Percentiles rank a stretch among this genome's conserved stretches.
Evolutionary conservation across 768 basidiomycete species (phyloP).

Genomic region (Fomitopsis serialis): DNA sequence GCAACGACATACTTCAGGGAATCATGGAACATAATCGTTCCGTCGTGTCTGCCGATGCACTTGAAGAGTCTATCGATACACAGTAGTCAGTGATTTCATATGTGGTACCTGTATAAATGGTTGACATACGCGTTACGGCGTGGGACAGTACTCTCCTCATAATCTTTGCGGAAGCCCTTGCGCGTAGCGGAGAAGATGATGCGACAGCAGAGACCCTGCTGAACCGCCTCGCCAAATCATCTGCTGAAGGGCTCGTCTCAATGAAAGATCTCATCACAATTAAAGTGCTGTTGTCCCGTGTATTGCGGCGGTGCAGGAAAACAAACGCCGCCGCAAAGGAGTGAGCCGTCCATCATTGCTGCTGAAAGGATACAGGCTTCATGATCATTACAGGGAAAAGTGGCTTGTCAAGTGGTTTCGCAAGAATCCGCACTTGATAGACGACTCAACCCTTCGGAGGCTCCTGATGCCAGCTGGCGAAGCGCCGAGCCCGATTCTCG

Average conservation of each 20-base stretch:
- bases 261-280: neutral
- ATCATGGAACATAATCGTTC: no score
- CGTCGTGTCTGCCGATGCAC: no score
- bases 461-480: neutral
- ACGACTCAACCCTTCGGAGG: neutral
- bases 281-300: neutral
- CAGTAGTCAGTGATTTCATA: no score
- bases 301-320: neutral
- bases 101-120: neutral
- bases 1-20: no score
- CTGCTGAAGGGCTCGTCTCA: neutral
- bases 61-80: no score
- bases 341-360: neutral
- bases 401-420: conserved; percentile 4
- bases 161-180: neutral
- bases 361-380: no score
- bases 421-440: neutral
- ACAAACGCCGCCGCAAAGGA: neutral
- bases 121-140: neutral
- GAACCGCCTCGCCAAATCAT: neutral
- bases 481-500: neutral
- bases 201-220: neutral
- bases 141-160: neutral
- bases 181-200: neutral
- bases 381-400: neutral